A percentile compares a stretch with the other conserved stretches of the same genome.
Conservation (phyloP, 2,329 filamentous ascomycete species). For the Sporothrix phasma region DNA sequence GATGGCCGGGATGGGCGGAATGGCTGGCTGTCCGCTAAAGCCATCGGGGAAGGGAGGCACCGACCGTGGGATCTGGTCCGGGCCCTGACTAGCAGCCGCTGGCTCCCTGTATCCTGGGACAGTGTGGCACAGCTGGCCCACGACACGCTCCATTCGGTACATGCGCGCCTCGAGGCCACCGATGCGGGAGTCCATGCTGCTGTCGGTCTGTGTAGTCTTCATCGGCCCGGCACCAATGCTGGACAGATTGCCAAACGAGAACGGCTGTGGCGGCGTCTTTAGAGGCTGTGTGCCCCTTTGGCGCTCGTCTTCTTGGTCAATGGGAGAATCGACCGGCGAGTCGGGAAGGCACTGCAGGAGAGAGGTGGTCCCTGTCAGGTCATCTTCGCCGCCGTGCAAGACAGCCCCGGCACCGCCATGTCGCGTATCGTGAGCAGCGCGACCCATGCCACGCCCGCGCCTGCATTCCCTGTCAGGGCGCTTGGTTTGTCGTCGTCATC, state of each 20-base stretch:
- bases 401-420: not conserved
- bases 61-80: conserved; percentile 21
- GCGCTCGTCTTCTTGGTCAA: not conserved
- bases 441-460: too few species aligned
- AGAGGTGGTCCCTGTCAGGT: conserved; percentile 18
- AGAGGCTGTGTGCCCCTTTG: not conserved
- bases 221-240: conserved; percentile 26
- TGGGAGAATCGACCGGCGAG: conserved; percentile 4
- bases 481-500: conserved; percentile 13
- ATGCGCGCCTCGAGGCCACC: conserved; percentile 42
- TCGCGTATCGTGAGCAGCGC: not conserved
- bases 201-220: conserved; percentile 48
- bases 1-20: conserved; percentile 24
- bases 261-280: conserved; percentile 34
- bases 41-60: not conserved
- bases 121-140: conserved; percentile 40
- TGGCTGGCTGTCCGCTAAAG: not conserved
- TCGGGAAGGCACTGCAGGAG: conserved; percentile 11
- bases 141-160: conserved; percentile 42
- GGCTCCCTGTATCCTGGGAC: conserved; percentile 30
- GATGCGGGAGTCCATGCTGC: conserved; percentile 44
- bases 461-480: too few species aligned
- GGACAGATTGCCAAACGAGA: conserved; percentile 40
- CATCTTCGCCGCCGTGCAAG: conserved; percentile 10
- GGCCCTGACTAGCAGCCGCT: conserved; percentile 17